Evolutionary conservation across 73 alveolate species (phyloP), one percentile per base, ranked within the genome.

Genomic region (Paramecium pentaurelia): DNA sequence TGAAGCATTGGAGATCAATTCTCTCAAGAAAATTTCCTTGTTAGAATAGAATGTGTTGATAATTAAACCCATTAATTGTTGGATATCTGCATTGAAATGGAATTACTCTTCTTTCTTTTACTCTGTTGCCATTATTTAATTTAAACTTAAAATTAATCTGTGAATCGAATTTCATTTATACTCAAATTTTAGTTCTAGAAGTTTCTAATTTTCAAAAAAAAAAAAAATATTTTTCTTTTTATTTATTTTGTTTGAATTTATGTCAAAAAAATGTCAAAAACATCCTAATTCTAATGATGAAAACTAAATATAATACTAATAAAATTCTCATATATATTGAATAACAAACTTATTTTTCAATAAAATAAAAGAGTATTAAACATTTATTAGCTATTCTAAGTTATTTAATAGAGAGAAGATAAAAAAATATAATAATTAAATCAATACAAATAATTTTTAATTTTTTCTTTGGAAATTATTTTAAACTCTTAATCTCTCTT

Each of bases 11-110:
- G 99, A 98, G 73, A 98, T 98, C 90, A 98, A 96, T 94, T 98
- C 99, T 75, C 99, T 96, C 88, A 98, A 93, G 97, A 98, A 98
- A 88, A 98, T 99, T 92, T 98, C 99, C 93, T 98, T 98, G 98
- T 98, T 98, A 93, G 99, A 97, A 95, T 98, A 98, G 98, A 98
- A 98, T 90, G 99, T 98, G 96, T 98, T 98, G 97, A 98, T 98
- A 99, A 98, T 98, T 88, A 98, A 92, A 80, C 99, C 95, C 98
- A 98, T 95, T 96, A 98, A 95, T 96, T 98, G 99, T 92, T 98
- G 97, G 96, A 98, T 97, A 95, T 98, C 99, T 42, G 99, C 99
- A 88, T 98, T 97, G 98, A 98, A 98, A 95, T 96, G 95, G 95
- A 86, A 95, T 64, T 64, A 64, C 84, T 64, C 84, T 28, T 64